Conservation (phyloP, 768 basidiomycete species). For the Kwoniella sp. region DNA sequence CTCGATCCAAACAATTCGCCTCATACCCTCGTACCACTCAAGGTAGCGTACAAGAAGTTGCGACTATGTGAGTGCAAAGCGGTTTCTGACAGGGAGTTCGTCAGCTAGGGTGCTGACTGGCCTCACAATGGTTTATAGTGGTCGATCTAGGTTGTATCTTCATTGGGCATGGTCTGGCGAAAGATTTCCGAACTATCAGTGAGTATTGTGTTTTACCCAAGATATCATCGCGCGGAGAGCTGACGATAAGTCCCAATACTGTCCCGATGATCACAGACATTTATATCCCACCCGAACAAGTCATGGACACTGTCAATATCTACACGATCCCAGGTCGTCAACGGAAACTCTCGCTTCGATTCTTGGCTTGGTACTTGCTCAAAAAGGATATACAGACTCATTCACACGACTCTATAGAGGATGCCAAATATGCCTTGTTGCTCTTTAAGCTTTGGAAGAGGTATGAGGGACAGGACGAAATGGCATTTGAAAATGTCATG, state of each 20-base stretch:
- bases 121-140: constrained; percentile 51
- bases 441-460: constrained; percentile 73
- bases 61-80: constrained; percentile 62
- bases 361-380: constrained; percentile 92
- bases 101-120: neutral
- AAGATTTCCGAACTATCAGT: constrained; percentile 99
- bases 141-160: constrained; percentile 96
- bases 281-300: constrained; percentile 90
- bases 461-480: constrained; percentile 65
- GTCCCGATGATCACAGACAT: constrained; percentile 69
- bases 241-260: neutral
- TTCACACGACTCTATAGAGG: constrained; percentile 98
- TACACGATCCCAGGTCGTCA: constrained; percentile 81
- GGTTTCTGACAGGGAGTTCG: no score
- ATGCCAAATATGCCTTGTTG: constrained; percentile 80
- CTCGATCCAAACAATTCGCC: constrained; percentile 79
- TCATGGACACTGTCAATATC: constrained; percentile 96
- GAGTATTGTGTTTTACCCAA: constrained; percentile 51
- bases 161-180: constrained; percentile 93
- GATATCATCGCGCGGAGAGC: neutral
- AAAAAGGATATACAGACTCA: constrained; percentile 89
- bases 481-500: constrained; percentile 77
- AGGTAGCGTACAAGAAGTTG: constrained; percentile 98
- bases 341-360: constrained; percentile 84
- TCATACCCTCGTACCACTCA: constrained; percentile 89